phyloP scores from a whole-genome alignment of 1,139 yeast genomes.

The Debaryomycetaceae sp. region DNA sequence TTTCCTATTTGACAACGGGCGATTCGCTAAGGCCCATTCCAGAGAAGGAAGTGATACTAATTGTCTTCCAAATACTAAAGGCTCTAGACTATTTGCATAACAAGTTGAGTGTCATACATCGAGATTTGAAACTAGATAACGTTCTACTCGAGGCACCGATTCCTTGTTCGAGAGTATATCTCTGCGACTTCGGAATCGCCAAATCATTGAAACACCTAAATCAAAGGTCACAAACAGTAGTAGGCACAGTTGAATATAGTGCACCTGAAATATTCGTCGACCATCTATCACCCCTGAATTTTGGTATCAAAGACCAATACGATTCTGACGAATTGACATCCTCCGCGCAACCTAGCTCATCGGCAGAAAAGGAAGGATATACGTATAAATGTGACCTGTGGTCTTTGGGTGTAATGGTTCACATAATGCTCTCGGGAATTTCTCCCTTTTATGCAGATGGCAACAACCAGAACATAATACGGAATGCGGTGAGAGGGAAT shows the following conservation, averaged over 20 bases:
- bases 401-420: slow-evolving; percentile 61
- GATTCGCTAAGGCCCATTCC: slow-evolving; percentile 37
- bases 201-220: slow-evolving; percentile 21
- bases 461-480: slow-evolving; percentile 31
- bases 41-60: slow-evolving; percentile 52
- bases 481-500: slow-evolving; percentile 36
- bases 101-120: slow-evolving; percentile 14
- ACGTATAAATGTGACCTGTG: slow-evolving; percentile 60
- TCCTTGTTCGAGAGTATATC: slow-evolving; percentile 46
- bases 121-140: slow-evolving; percentile 47
- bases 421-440: slow-evolving; percentile 54
- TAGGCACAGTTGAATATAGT: slow-evolving; percentile 66
- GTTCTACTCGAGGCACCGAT: slow-evolving; percentile 50
- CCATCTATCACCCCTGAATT: background rate
- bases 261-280: slow-evolving; percentile 50
- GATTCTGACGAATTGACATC: no score
- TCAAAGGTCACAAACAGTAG: slow-evolving; percentile 49
- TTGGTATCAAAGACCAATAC: background rate
- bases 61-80: slow-evolving; percentile 52
- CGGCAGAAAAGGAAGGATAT: slow-evolving; percentile 32
- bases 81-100: slow-evolving; percentile 54
- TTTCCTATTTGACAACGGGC: slow-evolving; percentile 53
- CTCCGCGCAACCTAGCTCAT: background rate
- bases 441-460: slow-evolving; percentile 59
- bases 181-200: slow-evolving; percentile 71